Evolutionary conservation across 1,284 basidiomycete species (phyloP).

Genomic region (Apiotrichum laibachii): DNA sequence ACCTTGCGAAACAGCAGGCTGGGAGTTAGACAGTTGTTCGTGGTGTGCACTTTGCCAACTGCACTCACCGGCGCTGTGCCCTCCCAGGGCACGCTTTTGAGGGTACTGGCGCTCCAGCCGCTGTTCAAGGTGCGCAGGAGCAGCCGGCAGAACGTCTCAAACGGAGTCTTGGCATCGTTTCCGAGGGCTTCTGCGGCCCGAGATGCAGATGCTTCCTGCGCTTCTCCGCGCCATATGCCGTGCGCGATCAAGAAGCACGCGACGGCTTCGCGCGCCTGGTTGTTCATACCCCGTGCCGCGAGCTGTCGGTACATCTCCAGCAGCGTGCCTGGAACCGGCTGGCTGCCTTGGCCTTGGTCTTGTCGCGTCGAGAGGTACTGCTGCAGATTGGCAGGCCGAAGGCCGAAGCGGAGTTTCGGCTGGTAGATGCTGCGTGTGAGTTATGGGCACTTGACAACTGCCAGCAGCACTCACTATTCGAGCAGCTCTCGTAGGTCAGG

Average conservation of each 20-base stretch:
- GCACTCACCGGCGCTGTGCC: not conserved
- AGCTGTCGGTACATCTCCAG: conserved; percentile 23
- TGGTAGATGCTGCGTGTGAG: conserved; percentile 28
- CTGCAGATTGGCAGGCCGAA: conserved; percentile 14
- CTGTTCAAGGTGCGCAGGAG: conserved; percentile 41
- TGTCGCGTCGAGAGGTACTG: conserved; percentile 9
- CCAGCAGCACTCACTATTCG: conserved; percentile 32
- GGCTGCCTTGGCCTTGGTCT: not conserved
- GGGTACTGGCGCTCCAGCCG: conserved; percentile 35
- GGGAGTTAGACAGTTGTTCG: too few species aligned
- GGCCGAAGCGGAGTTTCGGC: conserved; percentile 23
- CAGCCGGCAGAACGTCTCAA: conserved; percentile 30
- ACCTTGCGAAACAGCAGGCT: not conserved
- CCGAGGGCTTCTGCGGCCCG: not conserved
- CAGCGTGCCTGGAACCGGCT: conserved; percentile 8
- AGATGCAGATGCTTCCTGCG: not conserved
- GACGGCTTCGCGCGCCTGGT: conserved; percentile 21
- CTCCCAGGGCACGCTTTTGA: conserved; percentile 30
- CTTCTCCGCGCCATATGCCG: conserved; percentile 2
- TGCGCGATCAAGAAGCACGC: conserved; percentile 25
- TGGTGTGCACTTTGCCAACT: not conserved
- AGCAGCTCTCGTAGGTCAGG: conserved; percentile 37
- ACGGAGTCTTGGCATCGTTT: not conserved
- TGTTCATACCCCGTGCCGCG: conserved; percentile 20
- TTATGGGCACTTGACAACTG: not conserved